Evolutionary conservation across 441 rosid genomes (phyloP).

Genomic region (Populus tomentosa): DNA sequence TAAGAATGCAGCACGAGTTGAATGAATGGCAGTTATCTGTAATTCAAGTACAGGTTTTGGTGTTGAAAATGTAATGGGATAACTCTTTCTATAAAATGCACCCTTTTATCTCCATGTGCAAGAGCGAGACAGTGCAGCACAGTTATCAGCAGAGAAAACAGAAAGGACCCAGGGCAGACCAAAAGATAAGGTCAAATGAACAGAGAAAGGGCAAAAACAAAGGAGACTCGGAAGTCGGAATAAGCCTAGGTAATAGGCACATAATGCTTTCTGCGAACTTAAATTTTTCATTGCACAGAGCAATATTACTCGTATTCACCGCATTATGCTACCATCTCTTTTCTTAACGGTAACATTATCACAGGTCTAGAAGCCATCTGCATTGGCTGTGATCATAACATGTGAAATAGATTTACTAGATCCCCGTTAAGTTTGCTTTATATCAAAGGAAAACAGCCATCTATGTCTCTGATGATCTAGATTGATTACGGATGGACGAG

Average conservation of each 20-base stretch:
- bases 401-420: not conserved
- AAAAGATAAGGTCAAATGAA: too few species aligned
- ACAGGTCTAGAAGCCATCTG: not conserved
- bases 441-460: not conserved
- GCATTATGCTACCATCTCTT: too few species aligned
- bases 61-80: too few species aligned
- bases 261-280: not conserved
- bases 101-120: too few species aligned
- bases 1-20: slow-evolving; percentile 1
- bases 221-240: not conserved
- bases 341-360: not conserved
- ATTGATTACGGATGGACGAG: not conserved
- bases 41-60: too few species aligned
- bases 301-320: too few species aligned
- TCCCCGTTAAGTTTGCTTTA: not conserved
- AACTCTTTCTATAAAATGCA: too few species aligned
- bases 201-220: not conserved
- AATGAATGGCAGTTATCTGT: not conserved
- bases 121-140: too few species aligned
- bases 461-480: not conserved
- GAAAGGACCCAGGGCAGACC: too few species aligned
- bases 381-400: not conserved
- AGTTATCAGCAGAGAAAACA: too few species aligned
- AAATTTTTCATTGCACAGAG: too few species aligned
- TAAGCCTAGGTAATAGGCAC: not conserved